Evolutionary conservation across 352 stramenopile genomes (phyloP), one percentile per base, ranked within the genome.

Genomic region (Phytophthora litchii): DNA sequence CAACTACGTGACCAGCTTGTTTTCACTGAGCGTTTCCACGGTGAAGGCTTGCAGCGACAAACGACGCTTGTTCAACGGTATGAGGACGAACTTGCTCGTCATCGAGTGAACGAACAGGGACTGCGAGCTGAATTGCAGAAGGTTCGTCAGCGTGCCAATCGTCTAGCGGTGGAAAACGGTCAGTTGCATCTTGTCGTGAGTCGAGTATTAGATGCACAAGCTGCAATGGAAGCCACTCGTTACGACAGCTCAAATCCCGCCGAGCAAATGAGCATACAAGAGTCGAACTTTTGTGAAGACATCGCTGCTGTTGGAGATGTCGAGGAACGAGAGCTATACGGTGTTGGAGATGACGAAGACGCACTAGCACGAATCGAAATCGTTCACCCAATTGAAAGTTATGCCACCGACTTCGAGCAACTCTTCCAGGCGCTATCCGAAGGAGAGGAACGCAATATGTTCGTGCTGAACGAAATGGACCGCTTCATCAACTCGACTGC

Each of bases 401-500:
- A 69, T 41, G 67, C 76, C 2, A 72, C 77, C 14, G 82, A 91
- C 49, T 69, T 91, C 16, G 79, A 88, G 19, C 73, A 79, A 41
- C 57, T 91, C 17, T 85, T 86, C 29, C 55, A 74, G 9, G 70
- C 65, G 3, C 57, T 91, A 0, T 65, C 72, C 4, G 53, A 75
- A 1, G 64, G 73, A 12, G 79, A 83, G 36, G 63, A 64, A 9
- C 50, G 69, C 3, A 79, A 82, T 45, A 50, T 82, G 16, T 38
- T 42, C 2, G 44, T 79, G 8, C 48, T 91, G 3, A 86, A 87
- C 51, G 64, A 80, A 31, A 67, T 89, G 52, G 82, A 91, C 25
- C 70, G 79, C 17, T 89, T 86, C 57, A 84, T 89, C 57, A 84
- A 89, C 54, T 88, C 79, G 17, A 81, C 65, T 35, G 74, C 83